Evolutionary conservation across 2,329 filamentous ascomycete genomes (phyloP).

Genomic region (Fusarium illudens): DNA sequence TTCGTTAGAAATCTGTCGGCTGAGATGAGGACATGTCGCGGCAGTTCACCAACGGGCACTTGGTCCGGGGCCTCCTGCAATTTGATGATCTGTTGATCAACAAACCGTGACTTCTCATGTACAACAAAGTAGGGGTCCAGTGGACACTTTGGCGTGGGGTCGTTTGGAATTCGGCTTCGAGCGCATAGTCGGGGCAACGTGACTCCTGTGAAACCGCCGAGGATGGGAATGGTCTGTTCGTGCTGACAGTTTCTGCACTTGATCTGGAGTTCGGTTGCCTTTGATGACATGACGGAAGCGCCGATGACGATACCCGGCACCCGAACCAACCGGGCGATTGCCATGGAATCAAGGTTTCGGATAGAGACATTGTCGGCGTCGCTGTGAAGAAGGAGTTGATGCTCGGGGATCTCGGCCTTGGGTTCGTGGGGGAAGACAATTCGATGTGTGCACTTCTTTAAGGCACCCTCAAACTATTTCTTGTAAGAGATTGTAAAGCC

Average conservation of each 20-base stretch:
- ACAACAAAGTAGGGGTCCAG: conserved; percentile 95
- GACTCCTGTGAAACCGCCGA: conserved; percentile 87
- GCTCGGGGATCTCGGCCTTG: conserved; percentile 78
- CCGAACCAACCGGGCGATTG: conserved; percentile 92
- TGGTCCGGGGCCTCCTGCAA: conserved; percentile 97
- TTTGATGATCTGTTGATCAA: conserved; percentile 98
- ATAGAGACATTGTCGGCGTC: conserved; percentile 91
- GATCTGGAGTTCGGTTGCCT: conserved; percentile 86
- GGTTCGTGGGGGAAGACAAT: conserved; percentile 85
- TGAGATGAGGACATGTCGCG: conserved; percentile 92
- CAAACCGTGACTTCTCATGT: conserved; percentile 92
- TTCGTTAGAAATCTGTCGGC: conserved; percentile 98
- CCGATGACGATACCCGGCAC: conserved; percentile 98
- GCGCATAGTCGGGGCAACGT: conserved; percentile 83
- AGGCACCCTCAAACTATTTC: conserved; percentile 83
- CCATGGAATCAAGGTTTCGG: conserved; percentile 89
- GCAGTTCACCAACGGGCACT: conserved; percentile 94
- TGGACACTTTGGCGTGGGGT: conserved; percentile 79
- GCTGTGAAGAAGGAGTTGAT: conserved; percentile 95
- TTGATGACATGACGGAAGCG: conserved; percentile 94
- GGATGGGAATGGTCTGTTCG: conserved; percentile 73
- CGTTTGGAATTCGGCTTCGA: conserved; percentile 69
- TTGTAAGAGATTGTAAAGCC: conserved; percentile 4
- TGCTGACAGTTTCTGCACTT: conserved; percentile 89
- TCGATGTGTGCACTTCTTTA: conserved; percentile 90